A percentile compares a stretch with the other conserved stretches of the same genome.
These are phyloP conservation scores for Suhomyces bribrorum DNA, from an alignment of 1,139 yeast species.

Conservation along the genomic window DNA sequence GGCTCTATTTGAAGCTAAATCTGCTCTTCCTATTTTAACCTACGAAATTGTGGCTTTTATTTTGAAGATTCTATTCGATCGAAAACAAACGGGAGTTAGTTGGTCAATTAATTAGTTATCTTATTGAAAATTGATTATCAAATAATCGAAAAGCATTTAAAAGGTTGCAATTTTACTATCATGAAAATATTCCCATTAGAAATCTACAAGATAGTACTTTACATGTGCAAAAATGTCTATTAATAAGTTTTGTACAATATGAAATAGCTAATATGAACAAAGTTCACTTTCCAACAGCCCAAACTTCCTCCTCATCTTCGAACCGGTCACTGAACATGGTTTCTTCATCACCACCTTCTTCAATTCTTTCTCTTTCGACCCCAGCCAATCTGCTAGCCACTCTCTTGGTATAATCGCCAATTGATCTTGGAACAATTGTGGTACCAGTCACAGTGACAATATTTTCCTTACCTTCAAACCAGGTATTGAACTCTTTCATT, in stretches of 20 bases:
- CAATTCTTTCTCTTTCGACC: conserved; percentile 82
- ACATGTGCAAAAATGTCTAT: no score
- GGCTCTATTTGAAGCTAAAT: no score
- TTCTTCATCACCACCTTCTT: conserved; percentile 90
- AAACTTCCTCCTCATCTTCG: conserved; percentile 84
- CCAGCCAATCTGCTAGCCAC: conserved; percentile 81
- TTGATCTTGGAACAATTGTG: conserved; percentile 66
- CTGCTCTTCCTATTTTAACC: no score
- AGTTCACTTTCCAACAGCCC: conserved; percentile 70
- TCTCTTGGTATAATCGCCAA: conserved; percentile 85
- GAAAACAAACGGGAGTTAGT: no score
- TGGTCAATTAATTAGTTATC: no score
- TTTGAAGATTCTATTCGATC: no score
- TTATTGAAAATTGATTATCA: no score
- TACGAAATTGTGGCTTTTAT: no score
- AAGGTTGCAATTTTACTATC: no score
- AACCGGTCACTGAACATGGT: conserved; percentile 79
- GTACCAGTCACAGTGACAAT: conserved; percentile 46
- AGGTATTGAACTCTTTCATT: conserved; percentile 55
- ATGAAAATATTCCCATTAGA: no score
- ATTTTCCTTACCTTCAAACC: conserved; percentile 47
- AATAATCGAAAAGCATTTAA: no score
- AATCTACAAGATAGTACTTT: no score
- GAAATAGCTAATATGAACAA: conserved; percentile 39
- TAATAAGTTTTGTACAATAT: background rate